Base-by-base conservation (phyloP, 2,329 filamentous ascomycete species). In the Cryphonectria nitschkei region DNA sequence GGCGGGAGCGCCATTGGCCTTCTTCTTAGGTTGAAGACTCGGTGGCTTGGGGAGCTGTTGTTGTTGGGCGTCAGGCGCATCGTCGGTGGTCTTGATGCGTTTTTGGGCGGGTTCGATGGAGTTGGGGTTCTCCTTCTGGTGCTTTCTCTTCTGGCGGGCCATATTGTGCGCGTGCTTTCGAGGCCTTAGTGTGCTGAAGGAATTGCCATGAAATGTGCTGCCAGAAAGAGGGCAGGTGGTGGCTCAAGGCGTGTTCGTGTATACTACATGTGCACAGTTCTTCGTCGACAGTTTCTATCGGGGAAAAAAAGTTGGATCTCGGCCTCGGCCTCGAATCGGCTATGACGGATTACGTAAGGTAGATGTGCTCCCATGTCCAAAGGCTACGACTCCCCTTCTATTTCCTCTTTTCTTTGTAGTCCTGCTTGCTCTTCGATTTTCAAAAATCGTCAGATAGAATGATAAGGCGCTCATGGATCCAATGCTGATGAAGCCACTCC, bases 41-140 rank as follows among this genome's bases (percentile, higher is more conserved):
- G 67, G 62, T 22, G 71, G 69, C 68, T 79, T 79, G 41, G 77
- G 67, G 58, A 73, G 67, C 16, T 74, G 69, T 39, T 65, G 65
- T 62, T 43, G 22, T 56, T 65, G 64, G 50, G 34, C 39, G 50
- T 69, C 52, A 8, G 63, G 29, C 16, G 66, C 58, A 14, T 75
- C 72, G n/a, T 73, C 67, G 29, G 72, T 70, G 19, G 72, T 58
- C 69, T 77, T 76, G 63, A 78, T 67, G 71, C 76, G 68, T 61
- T 73, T 73, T 60, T 72, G 64, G 52, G 72, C 67, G 13, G 68
- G 72, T 41, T 70, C 70, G 11, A 68, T 68, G 68, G 70, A 67
- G n/a, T 70, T 72, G 8, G 72, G 68, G 63, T 68, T 70, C 65
- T 72, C 72, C 60, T 73, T 73, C 26, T 56, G 68, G 37, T 71